phyloP scores from a whole-genome alignment of 2,329 filamentous ascomycete genomes.

The Botrytis aclada region DNA sequence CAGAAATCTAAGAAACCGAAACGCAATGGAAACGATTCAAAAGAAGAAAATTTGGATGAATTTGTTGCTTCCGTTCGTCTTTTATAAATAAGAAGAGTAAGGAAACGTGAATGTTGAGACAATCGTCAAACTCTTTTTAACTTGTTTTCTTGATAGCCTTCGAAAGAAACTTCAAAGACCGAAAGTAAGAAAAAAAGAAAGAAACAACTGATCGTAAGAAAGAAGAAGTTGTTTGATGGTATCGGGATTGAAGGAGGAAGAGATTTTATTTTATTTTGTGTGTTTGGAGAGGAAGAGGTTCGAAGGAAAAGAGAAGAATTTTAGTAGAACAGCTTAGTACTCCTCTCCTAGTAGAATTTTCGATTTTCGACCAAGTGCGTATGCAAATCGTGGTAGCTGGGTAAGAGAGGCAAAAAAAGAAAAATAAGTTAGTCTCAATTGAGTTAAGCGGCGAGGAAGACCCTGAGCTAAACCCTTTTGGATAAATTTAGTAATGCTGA shows the following conservation, averaged over 20 bases:
- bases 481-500: neutral
- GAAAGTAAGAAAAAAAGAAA: conserved; percentile 29
- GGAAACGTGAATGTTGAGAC: conserved; percentile 5
- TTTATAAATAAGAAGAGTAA: conserved; percentile 18
- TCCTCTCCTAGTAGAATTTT: neutral
- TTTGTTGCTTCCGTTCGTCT: conserved; percentile 22
- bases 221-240: conserved; percentile 25
- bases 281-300: neutral
- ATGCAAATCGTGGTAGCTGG: neutral
- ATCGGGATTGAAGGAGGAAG: neutral
- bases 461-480: neutral
- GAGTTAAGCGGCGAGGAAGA: neutral
- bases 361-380: neutral
- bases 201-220: conserved; percentile 28
- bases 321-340: neutral
- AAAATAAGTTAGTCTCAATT: neutral
- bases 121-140: conserved; percentile 14
- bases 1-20: conserved; percentile 33
- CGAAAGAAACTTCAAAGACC: conserved; percentile 42
- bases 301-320: neutral
- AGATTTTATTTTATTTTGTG: neutral
- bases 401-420: conserved; percentile 4
- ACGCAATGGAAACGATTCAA: conserved; percentile 35
- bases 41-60: conserved; percentile 26
- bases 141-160: conserved; percentile 38